Evolutionary conservation across 306 rosid genomes (phyloP), one percentile per base, ranked within the genome.

Genomic region (Pachyrhizus erosus): DNA sequence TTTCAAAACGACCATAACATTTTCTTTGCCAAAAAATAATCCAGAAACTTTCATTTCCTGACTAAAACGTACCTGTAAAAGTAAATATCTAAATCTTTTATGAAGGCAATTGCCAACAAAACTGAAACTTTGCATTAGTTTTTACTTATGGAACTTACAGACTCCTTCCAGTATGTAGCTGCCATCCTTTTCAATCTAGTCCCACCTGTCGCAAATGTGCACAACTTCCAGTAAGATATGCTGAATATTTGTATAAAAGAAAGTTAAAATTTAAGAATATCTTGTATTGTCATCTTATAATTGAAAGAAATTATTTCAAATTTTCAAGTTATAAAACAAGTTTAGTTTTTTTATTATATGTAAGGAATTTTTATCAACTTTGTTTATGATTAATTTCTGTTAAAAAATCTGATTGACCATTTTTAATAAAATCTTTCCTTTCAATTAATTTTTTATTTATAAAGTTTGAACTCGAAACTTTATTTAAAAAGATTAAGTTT

Each of bases 131-230:
- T 20, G 73, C 65, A 71, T 31, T 37, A 10, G 42, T 37, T 37
- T 37, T 10, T 37, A 12, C 31, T 27, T 61, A 76, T 1, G 58
- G n/a, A 39, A 80, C 84, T 78, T 79, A 40, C 52, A 79, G 48
- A 29, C 70, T 76, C 64, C 82, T 60, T 66, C 34, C 90, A 18
- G 42, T 24, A 15, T 81, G 83, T 60, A 81, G 83, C 64, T 83
- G 82, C 88, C 86, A 83, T 46, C 82, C 51, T 71, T 88, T 81
- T 9, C 81, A 83, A 79, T 80, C 88, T 81, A 87, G 55, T 85
- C 83, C 86, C 83, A 61, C 79, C 90, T 88, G 87, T 64, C 66
- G 73, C 66, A 64, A 24, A 67, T 27, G 71, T 15, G 45, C 52
- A 37, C 74, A 60, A 43, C 29, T 15, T 51, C 11, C 65, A 73